A percentile compares a stretch with the other conserved stretches of the same genome.
Conservation (phyloP, 306 rosid species). For the Inga leiocalycina region DNA sequence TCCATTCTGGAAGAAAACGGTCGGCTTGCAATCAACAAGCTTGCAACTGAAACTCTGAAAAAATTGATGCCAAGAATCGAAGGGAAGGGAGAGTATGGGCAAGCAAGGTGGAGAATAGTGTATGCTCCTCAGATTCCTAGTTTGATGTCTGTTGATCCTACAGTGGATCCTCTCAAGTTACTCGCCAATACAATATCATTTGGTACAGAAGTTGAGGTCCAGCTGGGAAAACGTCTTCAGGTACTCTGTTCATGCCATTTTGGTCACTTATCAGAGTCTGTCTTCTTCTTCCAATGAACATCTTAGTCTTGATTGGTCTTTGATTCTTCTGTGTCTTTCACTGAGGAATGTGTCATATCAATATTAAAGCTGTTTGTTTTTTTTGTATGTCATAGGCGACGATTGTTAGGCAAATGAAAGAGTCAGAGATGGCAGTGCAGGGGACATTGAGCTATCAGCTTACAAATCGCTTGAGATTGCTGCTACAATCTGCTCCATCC, state of each 20-base stretch:
- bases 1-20: slow-evolving; percentile 71
- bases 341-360: neutral
- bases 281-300: neutral
- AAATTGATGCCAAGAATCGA: slow-evolving; percentile 95
- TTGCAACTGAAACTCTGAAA: slow-evolving; percentile 85
- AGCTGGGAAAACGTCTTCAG: slow-evolving; percentile 95
- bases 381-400: slow-evolving; percentile 56
- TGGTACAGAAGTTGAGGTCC: slow-evolving; percentile 89
- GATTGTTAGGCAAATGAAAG: slow-evolving; percentile 88
- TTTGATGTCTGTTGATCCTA: slow-evolving; percentile 58
- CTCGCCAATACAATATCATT: slow-evolving; percentile 78
- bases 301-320: no score
- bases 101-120: slow-evolving; percentile 85
- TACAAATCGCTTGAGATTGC: slow-evolving; percentile 72
- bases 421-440: slow-evolving; percentile 86
- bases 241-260: slow-evolving; percentile 34
- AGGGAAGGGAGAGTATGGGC: slow-evolving; percentile 89
- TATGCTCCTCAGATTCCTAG: slow-evolving; percentile 89
- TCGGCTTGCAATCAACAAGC: slow-evolving; percentile 75
- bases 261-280: neutral
- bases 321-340: neutral
- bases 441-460: slow-evolving; percentile 93
- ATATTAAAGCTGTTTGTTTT: neutral
- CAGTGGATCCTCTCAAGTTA: slow-evolving; percentile 73
- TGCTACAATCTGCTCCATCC: slow-evolving; percentile 75